Evolutionary conservation across 208 protist species (phyloP), one percentile per base, ranked within the genome.

Genomic region (Phytomonas francai): DNA sequence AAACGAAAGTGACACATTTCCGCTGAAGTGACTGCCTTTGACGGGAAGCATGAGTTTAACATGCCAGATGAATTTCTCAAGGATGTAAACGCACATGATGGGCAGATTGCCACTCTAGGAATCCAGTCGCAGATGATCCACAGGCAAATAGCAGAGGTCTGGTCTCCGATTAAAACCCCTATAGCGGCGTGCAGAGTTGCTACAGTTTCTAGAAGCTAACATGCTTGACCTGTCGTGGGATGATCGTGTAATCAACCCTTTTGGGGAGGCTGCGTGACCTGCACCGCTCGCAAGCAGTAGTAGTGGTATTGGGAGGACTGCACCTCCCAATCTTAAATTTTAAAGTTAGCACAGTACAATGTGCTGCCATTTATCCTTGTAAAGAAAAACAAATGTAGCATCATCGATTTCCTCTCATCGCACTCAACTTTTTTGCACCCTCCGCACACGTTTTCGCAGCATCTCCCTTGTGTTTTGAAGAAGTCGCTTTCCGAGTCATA

Each of bases 181-280:
- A 29, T 95, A 76, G 59, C 76, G 49, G 36, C 70, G 72, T 31
- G 74, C 67, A 61, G 49, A 68, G 29, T 62, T 73, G 32, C 42
- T 85, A 61, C 12, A 63, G 49, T 78, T 88, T 25, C 80, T 95
- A 33, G 87, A 93, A 71, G 39, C 3, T 1, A 32, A 77, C n/a
- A 88, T 88, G 61, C 74, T 95, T 34, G 79, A 82, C 5, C 86
- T 85, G 14, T 66, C 73, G 4, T 95, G 79, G 80, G 51, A 69
- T 31, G 61, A 72, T 36, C 63, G 60, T 28, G 78, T 83, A 51
- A 64, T 95, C n/a, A 80, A 92, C 51, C 34, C 56, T 4, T 84
- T 87, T 61, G 63, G 92, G 27, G n/a, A n/a, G 11, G 58, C 16
- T 67, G 65, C 68, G 84, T 84, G 51, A 68, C 71, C 0, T 36